Evolutionary conservation across 495 filamentous ascomycete genomes (phyloP).

Genomic region (Penicillium canariense): DNA sequence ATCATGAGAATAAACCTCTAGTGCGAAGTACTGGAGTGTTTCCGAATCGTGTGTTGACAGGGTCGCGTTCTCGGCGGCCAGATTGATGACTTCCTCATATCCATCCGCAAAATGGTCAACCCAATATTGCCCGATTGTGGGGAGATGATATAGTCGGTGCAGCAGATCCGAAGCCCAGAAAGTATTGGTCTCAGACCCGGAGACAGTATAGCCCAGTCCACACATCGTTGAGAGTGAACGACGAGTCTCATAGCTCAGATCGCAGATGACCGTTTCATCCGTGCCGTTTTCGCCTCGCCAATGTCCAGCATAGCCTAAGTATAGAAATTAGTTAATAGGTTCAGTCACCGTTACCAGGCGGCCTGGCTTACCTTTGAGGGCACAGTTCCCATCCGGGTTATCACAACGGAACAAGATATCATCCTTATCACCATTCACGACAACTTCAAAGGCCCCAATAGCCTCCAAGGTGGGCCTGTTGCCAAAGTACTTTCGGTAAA

Average conservation of each 20-base stretch:
- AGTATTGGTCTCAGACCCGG: slow-evolving; percentile 44
- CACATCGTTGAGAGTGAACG: slow-evolving; percentile 52
- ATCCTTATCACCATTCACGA: slow-evolving; percentile 46
- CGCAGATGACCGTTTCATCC: slow-evolving; percentile 60
- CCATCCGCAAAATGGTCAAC: slow-evolving; percentile 57
- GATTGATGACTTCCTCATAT: slow-evolving; percentile 46
- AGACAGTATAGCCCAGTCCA: slow-evolving; percentile 51
- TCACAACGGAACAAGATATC: slow-evolving; percentile 56
- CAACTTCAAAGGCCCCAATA: slow-evolving; percentile 51
- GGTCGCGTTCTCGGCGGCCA: slow-evolving; percentile 38
- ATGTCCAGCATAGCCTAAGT: slow-evolving; percentile 54
- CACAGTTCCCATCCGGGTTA: slow-evolving; percentile 56
- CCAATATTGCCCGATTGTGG: slow-evolving; percentile 48
- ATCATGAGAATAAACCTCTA: slow-evolving; percentile 56
- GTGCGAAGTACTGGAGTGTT: slow-evolving; percentile 55
- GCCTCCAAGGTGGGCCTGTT: slow-evolving; percentile 44
- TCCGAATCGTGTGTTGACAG: slow-evolving; percentile 50
- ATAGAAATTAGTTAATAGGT: not conserved
- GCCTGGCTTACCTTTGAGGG: slow-evolving; percentile 35
- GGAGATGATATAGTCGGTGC: slow-evolving; percentile 56
- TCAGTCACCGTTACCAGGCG: not conserved
- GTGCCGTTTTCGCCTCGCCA: slow-evolving; percentile 58
- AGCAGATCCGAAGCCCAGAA: slow-evolving; percentile 58
- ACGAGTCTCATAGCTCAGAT: slow-evolving; percentile 49
- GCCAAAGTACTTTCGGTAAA: slow-evolving; percentile 59